Percentiles rank a stretch among this genome's conserved stretches.
Conservation (phyloP, 352 stramenopile genomes). For the Aphanomyces astaci region DNA sequence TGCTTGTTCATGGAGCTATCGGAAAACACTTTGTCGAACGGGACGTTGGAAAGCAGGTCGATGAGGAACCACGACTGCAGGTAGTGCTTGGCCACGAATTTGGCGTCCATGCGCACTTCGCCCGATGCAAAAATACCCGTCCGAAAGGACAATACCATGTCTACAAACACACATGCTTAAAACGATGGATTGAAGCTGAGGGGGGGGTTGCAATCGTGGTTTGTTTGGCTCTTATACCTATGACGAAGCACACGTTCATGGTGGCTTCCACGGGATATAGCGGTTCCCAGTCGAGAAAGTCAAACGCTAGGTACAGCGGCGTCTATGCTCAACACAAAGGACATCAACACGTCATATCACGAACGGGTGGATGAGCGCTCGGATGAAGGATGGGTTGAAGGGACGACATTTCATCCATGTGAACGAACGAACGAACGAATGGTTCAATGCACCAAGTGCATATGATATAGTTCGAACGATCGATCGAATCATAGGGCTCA, state of each 20-base stretch:
- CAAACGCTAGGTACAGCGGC: constrained; percentile 54
- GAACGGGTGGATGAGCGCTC: too few relatives aligned
- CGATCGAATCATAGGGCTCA: too few relatives aligned
- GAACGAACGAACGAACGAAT: too few relatives aligned
- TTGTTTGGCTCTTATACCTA: too few relatives aligned
- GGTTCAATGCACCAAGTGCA: too few relatives aligned
- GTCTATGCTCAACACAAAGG: constrained; percentile 21
- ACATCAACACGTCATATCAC: too few relatives aligned
- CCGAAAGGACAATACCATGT: constrained; percentile 73
- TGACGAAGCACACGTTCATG: constrained; percentile 73
- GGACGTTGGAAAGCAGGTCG: constrained; percentile 76
- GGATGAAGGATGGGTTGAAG: too few relatives aligned
- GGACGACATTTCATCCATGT: too few relatives aligned
- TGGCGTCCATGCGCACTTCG: constrained; percentile 72
- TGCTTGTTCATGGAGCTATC: constrained; percentile 36
- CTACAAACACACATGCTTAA: constrained; percentile 23
- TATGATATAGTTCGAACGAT: too few relatives aligned
- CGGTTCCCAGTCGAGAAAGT: constrained; percentile 52
- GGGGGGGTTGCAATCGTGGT: too few relatives aligned
- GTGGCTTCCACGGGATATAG: constrained; percentile 47
- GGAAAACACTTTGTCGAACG: constrained; percentile 51
- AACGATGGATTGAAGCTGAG: neutral
- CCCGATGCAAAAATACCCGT: constrained; percentile 69
- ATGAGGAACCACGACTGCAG: constrained; percentile 76
- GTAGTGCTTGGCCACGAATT: constrained; percentile 54